These are phyloP conservation scores for Hypoxylon sp. DNA, from an alignment of 2,329 filamentous ascomycete genomes.

Conservation along the genomic window DNA sequence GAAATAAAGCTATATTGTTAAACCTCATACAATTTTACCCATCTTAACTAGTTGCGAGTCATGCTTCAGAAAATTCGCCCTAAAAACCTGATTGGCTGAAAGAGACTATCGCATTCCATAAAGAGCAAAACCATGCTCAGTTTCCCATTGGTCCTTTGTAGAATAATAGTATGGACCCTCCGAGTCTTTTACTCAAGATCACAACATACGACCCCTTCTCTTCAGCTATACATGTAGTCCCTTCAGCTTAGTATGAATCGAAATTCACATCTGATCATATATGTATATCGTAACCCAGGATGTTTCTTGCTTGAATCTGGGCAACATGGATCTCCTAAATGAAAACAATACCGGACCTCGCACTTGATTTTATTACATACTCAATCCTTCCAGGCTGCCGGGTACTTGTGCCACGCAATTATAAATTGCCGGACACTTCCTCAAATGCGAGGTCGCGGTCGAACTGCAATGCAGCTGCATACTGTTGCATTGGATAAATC, in stretches of 20 bases:
- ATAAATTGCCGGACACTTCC: constrained; percentile 28
- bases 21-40: background rate
- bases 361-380: constrained; percentile 34
- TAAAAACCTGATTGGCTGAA: background rate
- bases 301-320: constrained; percentile 1
- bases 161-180: background rate
- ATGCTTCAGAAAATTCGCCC: background rate
- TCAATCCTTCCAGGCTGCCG: constrained; percentile 44
- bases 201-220: background rate
- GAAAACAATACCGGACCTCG: constrained; percentile 36
- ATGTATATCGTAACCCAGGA: constrained; percentile 1
- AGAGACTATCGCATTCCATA: background rate
- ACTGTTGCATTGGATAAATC: constrained; percentile 47
- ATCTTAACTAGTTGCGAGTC: background rate
- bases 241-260: constrained; percentile 7
- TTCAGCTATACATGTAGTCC: constrained; percentile 3
- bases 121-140: background rate
- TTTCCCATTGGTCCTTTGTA: background rate
- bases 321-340: constrained; percentile 25
- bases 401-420: constrained; percentile 29
- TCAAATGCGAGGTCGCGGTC: constrained; percentile 30
- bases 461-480: constrained; percentile 45
- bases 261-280: constrained; percentile 6
- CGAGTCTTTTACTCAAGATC: background rate
- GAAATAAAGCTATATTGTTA: no score